Evolutionary conservation across 129 eudicot genomes (phyloP).

Genomic region (Flaveria linearis): DNA sequence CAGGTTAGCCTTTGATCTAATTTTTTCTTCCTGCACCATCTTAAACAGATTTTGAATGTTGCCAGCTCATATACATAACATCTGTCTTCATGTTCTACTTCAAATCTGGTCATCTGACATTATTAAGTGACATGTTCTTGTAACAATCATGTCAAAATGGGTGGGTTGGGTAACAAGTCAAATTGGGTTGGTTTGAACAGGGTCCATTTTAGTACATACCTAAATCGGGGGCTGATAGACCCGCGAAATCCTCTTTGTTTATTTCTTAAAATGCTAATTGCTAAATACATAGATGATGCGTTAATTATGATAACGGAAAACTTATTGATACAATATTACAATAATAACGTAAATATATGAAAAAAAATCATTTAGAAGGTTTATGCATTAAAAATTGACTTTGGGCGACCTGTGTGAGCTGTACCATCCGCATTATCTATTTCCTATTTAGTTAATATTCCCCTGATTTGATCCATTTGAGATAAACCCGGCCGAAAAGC

Average conservation of each 20-base stretch:
- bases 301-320: background rate
- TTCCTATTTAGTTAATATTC: background rate
- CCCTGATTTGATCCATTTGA: background rate
- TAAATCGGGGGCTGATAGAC: background rate
- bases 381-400: background rate
- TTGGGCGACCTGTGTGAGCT: background rate
- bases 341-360: background rate
- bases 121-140: constrained; percentile 2
- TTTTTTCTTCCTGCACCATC: background rate
- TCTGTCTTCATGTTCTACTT: constrained; percentile 9
- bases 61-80: constrained; percentile 17
- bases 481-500: background rate
- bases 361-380: background rate
- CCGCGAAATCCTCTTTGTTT: background rate
- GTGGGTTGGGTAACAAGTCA: background rate
- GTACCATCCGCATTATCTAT: background rate
- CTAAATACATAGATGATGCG: background rate
- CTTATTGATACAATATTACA: background rate
- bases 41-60: background rate
- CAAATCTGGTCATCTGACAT: background rate
- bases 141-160: constrained; percentile 15
- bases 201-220: background rate
- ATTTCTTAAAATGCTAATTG: background rate
- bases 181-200: background rate
- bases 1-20: constrained; percentile 56